Conservation (phyloP, 1,139 yeast species). For the Candida tunisiensis region DNA sequence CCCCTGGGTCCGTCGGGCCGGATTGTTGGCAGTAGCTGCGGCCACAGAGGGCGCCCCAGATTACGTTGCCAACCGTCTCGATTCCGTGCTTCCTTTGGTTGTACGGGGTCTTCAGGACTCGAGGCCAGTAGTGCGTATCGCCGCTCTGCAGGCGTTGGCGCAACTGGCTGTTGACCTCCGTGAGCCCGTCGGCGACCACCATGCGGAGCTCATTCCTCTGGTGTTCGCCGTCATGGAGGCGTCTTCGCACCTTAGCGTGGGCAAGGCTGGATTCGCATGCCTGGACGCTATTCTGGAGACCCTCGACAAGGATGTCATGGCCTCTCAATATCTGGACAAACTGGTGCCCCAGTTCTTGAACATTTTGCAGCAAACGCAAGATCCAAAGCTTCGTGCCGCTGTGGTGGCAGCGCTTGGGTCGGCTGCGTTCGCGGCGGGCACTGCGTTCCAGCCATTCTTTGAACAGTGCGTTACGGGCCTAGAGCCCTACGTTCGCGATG, state of each 20-base stretch:
- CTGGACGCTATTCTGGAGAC: slow-evolving; percentile 86
- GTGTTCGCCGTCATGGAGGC: slow-evolving; percentile 76
- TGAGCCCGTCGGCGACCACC: slow-evolving; percentile 69
- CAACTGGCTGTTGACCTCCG: slow-evolving; percentile 74
- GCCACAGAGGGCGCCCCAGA: slow-evolving; percentile 93
- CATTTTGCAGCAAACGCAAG: slow-evolving; percentile 50
- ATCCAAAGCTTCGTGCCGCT: slow-evolving; percentile 62
- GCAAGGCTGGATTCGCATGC: slow-evolving; percentile 82
- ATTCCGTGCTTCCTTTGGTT: slow-evolving; percentile 55
- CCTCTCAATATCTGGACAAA: slow-evolving; percentile 67
- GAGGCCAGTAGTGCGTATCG: slow-evolving; percentile 64
- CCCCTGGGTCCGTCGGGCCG: slow-evolving; percentile 77
- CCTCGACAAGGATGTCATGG: slow-evolving; percentile 68
- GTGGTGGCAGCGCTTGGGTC: slow-evolving; percentile 95
- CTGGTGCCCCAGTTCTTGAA: slow-evolving; percentile 79
- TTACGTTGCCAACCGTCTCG: slow-evolving; percentile 59
- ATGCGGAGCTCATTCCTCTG: slow-evolving; percentile 68
- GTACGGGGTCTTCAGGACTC: slow-evolving; percentile 64
- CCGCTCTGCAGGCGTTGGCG: slow-evolving; percentile 71
- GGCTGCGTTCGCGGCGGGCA: slow-evolving; percentile 91
- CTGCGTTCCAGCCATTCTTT: slow-evolving; percentile 73
- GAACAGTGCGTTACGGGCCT: slow-evolving; percentile 62
- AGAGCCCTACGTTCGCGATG: slow-evolving; percentile 63
- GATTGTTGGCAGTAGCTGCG: slow-evolving; percentile 63
- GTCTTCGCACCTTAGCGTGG: slow-evolving; percentile 69